These are phyloP conservation scores for Fusarium sp. DNA, from an alignment of 2,329 filamentous ascomycete species.

Conservation along the genomic window DNA sequence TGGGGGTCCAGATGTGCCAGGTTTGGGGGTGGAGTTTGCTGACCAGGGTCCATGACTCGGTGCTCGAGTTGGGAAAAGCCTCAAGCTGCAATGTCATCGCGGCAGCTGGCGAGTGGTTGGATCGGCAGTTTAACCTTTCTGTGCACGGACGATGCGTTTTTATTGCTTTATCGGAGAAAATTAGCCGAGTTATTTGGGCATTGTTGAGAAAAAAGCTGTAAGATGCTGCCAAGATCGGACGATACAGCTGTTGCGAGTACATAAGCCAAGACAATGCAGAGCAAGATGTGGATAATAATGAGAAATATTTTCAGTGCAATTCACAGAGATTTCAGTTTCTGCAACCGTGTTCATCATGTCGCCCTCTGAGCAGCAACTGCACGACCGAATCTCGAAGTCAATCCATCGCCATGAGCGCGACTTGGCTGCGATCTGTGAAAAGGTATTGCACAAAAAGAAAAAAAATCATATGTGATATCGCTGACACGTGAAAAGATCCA, in stretches of 20 bases:
- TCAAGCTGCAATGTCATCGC: not conserved
- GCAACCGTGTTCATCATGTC: slow-evolving; percentile 3
- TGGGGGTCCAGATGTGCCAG: too few relatives aligned
- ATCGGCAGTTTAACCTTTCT: not conserved
- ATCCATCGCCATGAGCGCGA: slow-evolving; percentile 28
- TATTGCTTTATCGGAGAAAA: not conserved
- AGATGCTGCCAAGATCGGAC: too few relatives aligned
- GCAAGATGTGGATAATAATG: too few relatives aligned
- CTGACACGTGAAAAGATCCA: slow-evolving; percentile 49
- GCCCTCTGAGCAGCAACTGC: not conserved
- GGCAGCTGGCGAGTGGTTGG: not conserved
- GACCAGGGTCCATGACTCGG: too few relatives aligned
- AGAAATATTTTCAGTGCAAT: too few relatives aligned
- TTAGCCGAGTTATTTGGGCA: not conserved
- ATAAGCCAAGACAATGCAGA: too few relatives aligned
- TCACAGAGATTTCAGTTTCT: not conserved
- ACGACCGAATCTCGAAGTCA: slow-evolving; percentile 30
- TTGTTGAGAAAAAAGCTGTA: too few relatives aligned
- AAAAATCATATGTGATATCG: too few relatives aligned
- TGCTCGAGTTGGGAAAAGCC: slow-evolving; percentile 3
- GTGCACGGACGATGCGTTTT: not conserved
- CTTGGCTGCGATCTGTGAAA: slow-evolving; percentile 34
- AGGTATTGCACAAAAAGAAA: slow-evolving; percentile 14
- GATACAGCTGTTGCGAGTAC: too few relatives aligned
- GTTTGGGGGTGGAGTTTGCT: too few relatives aligned